phyloP scores from a whole-genome alignment of 2,329 filamentous ascomycete species.

The Calonectria henricotiae region DNA sequence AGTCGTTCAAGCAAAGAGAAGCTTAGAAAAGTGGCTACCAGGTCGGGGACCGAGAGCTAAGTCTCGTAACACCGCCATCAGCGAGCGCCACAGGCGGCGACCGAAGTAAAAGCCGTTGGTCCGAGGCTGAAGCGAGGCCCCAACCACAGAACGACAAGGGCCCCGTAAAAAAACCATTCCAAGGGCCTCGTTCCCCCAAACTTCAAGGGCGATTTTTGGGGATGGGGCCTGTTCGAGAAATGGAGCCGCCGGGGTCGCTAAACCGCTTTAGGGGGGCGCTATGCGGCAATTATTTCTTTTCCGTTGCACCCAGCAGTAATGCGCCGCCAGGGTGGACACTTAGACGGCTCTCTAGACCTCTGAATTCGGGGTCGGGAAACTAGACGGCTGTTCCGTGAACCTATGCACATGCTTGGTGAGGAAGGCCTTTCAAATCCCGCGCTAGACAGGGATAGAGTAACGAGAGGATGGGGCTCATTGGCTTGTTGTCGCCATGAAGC shows the following conservation, averaged over 20 bases:
- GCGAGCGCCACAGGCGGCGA: constrained; percentile 49
- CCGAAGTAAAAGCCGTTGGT: constrained; percentile 53
- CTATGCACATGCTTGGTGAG: constrained; percentile 40
- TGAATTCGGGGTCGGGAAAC: constrained; percentile 26
- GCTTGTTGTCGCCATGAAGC: constrained; percentile 14
- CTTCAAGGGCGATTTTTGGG: constrained; percentile 16
- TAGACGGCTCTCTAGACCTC: constrained; percentile 13
- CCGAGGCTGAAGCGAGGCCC: constrained; percentile 43
- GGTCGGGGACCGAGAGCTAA: constrained; percentile 51
- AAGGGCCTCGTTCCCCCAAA: constrained; percentile 23
- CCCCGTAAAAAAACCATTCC: constrained; percentile 41
- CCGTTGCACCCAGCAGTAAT: constrained; percentile 45
- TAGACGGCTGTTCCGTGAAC: constrained; percentile 15
- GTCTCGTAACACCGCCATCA: constrained; percentile 46
- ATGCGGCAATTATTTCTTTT: constrained; percentile 50
- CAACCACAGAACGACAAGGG: constrained; percentile 31
- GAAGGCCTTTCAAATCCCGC: constrained; percentile 43
- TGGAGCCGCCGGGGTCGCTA: constrained; percentile 46
- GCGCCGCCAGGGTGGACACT: constrained; percentile 28
- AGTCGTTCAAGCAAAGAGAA: constrained; percentile 5
- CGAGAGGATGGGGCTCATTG: constrained; percentile 23
- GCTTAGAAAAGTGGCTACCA: constrained; percentile 22
- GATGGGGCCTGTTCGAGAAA: constrained; percentile 45
- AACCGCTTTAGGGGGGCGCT: constrained; percentile 44
- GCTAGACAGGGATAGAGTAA: constrained; percentile 34